Percentiles rank a stretch among this genome's conserved stretches.
Evolutionary conservation across 345 rosid species (phyloP).

Genomic region (Mangifera indica): DNA sequence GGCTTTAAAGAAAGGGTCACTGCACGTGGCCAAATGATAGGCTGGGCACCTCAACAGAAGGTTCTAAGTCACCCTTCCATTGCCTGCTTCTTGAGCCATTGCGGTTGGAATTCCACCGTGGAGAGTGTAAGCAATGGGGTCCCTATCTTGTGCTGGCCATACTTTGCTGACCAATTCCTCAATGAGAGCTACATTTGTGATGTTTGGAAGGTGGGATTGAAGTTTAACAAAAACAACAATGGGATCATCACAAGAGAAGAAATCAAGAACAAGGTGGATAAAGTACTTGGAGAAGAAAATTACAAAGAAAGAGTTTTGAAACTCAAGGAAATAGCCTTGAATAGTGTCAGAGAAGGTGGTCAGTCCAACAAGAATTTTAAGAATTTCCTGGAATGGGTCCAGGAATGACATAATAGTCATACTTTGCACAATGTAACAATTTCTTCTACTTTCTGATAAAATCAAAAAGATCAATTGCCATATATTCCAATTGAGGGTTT

Average conservation of each 20-base stretch:
- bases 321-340: constrained; percentile 23
- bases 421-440: neutral
- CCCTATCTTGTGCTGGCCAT: constrained; percentile 57
- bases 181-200: constrained; percentile 43
- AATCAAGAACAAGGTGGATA: constrained; percentile 34
- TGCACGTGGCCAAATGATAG: constrained; percentile 23
- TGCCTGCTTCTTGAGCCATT: constrained; percentile 53
- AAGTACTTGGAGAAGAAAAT: constrained; percentile 26
- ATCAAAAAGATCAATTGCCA: too few species aligned
- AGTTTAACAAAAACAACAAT: constrained; percentile 27
- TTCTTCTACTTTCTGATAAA: too few species aligned
- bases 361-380: constrained; percentile 23
- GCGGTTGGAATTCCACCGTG: constrained; percentile 66
- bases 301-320: constrained; percentile 19
- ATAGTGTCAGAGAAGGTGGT: constrained; percentile 25
- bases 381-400: constrained; percentile 32
- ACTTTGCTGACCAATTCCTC: constrained; percentile 48
- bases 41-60: constrained; percentile 47
- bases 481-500: too few species aligned
- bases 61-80: constrained; percentile 34
- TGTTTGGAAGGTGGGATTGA: constrained; percentile 53
- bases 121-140: constrained; percentile 51
- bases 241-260: constrained; percentile 29
- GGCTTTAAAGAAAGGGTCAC: constrained; percentile 14
- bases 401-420: neutral